These are phyloP conservation scores for Linum lewisii DNA, from an alignment of 345 rosid species.

Conservation along the genomic window DNA sequence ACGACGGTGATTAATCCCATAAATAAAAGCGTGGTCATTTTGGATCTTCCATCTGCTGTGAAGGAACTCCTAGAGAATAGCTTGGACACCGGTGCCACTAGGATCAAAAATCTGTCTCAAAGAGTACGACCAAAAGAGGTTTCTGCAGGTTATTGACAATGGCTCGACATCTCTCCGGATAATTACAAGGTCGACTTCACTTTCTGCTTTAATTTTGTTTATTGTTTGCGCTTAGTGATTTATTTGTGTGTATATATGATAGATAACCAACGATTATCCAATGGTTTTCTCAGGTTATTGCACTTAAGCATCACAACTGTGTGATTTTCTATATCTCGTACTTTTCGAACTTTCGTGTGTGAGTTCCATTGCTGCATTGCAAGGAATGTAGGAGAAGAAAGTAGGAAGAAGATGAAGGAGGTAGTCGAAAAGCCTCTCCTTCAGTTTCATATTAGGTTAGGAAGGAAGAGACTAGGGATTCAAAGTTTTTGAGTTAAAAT, in stretches of 20 bases:
- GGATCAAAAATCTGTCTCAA: constrained; percentile 67
- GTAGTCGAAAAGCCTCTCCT: too few relatives aligned
- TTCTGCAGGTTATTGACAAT: constrained; percentile 94
- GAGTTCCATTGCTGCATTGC: too few relatives aligned
- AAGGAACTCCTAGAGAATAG: constrained; percentile 98
- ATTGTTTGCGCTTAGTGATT: background rate
- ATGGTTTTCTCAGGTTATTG: constrained; percentile 47
- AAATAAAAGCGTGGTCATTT: constrained; percentile 64
- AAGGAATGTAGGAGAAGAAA: too few relatives aligned
- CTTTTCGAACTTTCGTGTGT: too few relatives aligned
- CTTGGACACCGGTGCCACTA: constrained; percentile 88
- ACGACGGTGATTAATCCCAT: constrained; percentile 56
- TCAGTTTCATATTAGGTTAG: too few relatives aligned
- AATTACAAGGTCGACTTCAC: constrained; percentile 58
- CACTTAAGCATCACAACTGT: constrained; percentile 83
- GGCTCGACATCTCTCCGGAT: constrained; percentile 80
- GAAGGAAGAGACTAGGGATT: too few relatives aligned
- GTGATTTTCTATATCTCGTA: constrained; percentile 67
- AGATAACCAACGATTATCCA: background rate
- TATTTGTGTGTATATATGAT: background rate
- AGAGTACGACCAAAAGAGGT: constrained; percentile 65
- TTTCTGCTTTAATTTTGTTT: background rate
- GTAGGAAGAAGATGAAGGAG: too few relatives aligned
- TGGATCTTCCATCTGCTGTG: constrained; percentile 86
- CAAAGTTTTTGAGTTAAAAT: too few relatives aligned